phyloP scores from a whole-genome alignment of 371 early-diverging fungal genomes.

The Sanchytrium tribonematis region DNA sequence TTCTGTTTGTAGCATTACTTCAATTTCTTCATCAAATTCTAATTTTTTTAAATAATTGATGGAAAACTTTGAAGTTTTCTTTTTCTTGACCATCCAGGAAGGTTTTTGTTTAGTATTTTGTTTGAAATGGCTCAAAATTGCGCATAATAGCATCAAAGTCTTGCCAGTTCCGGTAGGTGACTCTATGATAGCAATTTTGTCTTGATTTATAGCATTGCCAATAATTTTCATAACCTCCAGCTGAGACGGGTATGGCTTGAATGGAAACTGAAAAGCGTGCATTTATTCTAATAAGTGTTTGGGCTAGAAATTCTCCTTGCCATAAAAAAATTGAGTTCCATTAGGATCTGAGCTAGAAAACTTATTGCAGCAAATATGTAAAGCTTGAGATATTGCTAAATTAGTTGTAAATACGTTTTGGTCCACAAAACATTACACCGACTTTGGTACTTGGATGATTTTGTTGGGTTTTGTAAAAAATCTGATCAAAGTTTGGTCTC shows the following conservation, averaged over 20 bases:
- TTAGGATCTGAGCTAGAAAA: neutral
- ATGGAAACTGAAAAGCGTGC: neutral
- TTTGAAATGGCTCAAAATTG: constrained; percentile 10
- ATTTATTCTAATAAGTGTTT: neutral
- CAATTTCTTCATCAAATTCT: neutral
- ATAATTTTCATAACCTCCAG: constrained; percentile 6
- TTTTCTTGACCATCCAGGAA: neutral
- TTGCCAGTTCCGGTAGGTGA: constrained; percentile 26
- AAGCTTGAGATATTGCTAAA: neutral
- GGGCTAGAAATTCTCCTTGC: neutral
- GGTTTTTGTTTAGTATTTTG: neutral
- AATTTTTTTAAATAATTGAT: neutral
- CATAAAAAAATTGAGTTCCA: neutral
- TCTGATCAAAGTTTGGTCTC: constrained; percentile 13
- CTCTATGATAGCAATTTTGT: constrained; percentile 11
- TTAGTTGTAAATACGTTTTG: constrained; percentile 21
- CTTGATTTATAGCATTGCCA: neutral
- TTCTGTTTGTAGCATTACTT: neutral
- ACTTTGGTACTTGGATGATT: constrained; percentile 6
- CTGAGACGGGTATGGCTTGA: neutral
- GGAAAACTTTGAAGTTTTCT: neutral
- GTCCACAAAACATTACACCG: constrained; percentile 39
- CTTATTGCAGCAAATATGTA: neutral
- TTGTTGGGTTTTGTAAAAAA: constrained; percentile 11
- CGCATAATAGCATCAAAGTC: constrained; percentile 14